These are phyloP conservation scores for Globisporangium iwayamae DNA, from an alignment of 352 stramenopile species.

Conservation along the genomic window DNA sequence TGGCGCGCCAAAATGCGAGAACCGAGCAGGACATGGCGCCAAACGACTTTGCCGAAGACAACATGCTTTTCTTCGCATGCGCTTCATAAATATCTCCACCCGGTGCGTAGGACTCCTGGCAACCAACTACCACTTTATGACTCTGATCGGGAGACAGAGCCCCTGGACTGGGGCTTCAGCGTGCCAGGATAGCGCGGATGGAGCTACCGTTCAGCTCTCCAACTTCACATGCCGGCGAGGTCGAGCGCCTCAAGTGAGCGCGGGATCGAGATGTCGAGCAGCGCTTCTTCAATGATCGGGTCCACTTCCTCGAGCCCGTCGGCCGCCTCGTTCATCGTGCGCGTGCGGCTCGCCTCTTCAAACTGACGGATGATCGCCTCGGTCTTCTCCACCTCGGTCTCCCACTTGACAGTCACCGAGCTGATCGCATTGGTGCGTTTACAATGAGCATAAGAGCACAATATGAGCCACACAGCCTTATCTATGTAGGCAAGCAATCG, in stretches of 20 bases:
- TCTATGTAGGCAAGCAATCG: neutral
- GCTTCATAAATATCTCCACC: neutral
- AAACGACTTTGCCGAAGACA: neutral
- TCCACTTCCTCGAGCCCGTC: constrained; percentile 59
- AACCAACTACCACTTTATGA: no score
- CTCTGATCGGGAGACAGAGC: neutral
- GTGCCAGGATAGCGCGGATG: neutral
- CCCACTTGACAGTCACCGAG: constrained; percentile 54
- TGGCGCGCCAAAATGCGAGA: constrained; percentile 4
- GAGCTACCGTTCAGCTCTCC: neutral
- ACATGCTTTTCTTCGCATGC: neutral
- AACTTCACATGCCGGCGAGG: constrained; percentile 55
- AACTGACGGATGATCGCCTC: constrained; percentile 81
- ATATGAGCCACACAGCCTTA: neutral
- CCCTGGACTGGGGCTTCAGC: neutral
- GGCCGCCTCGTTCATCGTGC: constrained; percentile 42
- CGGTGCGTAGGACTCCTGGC: no score
- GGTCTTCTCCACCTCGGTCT: constrained; percentile 79
- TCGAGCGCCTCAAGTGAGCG: constrained; percentile 77
- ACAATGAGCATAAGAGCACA: neutral
- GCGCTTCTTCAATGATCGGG: constrained; percentile 48
- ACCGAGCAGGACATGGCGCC: neutral
- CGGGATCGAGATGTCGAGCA: constrained; percentile 65
- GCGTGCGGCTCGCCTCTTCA: constrained; percentile 70
- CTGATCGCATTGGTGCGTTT: constrained; percentile 14